Evolutionary conservation across 2,329 filamentous ascomycete genomes (phyloP).

Genomic region (Pyrenochaeta sp.): DNA sequence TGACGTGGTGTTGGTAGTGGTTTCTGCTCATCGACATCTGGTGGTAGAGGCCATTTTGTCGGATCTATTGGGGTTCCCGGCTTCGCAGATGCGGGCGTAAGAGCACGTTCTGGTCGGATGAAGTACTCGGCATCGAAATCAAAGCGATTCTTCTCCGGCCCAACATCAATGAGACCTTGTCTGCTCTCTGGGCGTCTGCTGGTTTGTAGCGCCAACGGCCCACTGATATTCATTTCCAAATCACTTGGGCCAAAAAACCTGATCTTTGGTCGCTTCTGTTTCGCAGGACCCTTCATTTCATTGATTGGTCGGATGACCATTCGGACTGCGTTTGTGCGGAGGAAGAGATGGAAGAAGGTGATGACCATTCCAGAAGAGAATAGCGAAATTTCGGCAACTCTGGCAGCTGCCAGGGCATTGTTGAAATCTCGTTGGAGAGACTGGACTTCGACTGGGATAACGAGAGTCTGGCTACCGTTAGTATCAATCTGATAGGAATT

Average conservation of each 20-base stretch:
- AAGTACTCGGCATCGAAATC: slow-evolving; percentile 47
- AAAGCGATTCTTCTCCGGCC: slow-evolving; percentile 46
- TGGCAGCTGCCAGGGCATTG: slow-evolving; percentile 61
- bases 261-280: slow-evolving; percentile 59
- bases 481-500: neutral
- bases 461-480: slow-evolving; percentile 54
- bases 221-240: slow-evolving; percentile 52
- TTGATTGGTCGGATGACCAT: slow-evolving; percentile 61
- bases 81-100: slow-evolving; percentile 38
- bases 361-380: slow-evolving; percentile 72
- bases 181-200: slow-evolving; percentile 43
- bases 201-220: slow-evolving; percentile 43
- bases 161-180: slow-evolving; percentile 46
- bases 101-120: slow-evolving; percentile 36
- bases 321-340: slow-evolving; percentile 68
- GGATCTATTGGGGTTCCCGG: slow-evolving; percentile 39
- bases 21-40: slow-evolving; percentile 33
- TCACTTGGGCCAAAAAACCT: slow-evolving; percentile 56
- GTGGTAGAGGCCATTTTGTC: slow-evolving; percentile 47
- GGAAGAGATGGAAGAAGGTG: slow-evolving; percentile 70
- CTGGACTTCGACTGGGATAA: slow-evolving; percentile 70
- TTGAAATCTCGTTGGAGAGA: slow-evolving; percentile 54
- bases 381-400: slow-evolving; percentile 70
- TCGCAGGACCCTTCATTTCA: slow-evolving; percentile 49
- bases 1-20: slow-evolving; percentile 19